Percentiles rank a stretch among this genome's conserved stretches.
Evolutionary conservation across 768 basidiomycete genomes (phyloP).

Genomic region (Panaeolus papilionaceus): DNA sequence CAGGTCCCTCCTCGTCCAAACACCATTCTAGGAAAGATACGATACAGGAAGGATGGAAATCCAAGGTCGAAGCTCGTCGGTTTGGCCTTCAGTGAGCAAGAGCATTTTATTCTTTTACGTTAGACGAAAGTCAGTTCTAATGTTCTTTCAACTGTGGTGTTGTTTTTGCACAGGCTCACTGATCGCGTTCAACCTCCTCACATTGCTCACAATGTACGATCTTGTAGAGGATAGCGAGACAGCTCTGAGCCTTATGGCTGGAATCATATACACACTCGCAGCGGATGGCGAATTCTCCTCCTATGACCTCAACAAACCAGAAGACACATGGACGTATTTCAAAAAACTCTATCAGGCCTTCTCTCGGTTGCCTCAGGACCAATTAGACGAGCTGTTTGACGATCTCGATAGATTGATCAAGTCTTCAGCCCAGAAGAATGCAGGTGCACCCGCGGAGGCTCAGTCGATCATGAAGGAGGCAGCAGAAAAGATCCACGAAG

Average conservation of each 20-base stretch:
- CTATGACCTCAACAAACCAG: constrained; percentile 33
- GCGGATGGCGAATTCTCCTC: constrained; percentile 33
- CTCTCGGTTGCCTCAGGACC: constrained; percentile 24
- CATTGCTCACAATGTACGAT: constrained; percentile 29
- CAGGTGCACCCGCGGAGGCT: constrained; percentile 26
- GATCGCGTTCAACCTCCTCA: constrained; percentile 25
- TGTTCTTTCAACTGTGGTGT: constrained; percentile 20
- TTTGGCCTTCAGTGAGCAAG: constrained; percentile 35
- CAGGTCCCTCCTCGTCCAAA: constrained; percentile 28
- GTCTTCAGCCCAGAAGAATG: constrained; percentile 22
- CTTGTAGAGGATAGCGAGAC: constrained; percentile 35
- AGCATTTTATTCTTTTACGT: constrained; percentile 7
- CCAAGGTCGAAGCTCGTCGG: constrained; percentile 42
- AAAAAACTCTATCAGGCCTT: constrained; percentile 33
- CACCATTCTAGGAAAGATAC: constrained; percentile 34
- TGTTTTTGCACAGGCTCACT: constrained; percentile 25
- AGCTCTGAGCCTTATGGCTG: constrained; percentile 33
- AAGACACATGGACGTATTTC: constrained; percentile 33
- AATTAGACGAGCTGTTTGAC: constrained; percentile 31
- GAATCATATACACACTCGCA: constrained; percentile 38
- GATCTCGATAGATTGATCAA: constrained; percentile 32
- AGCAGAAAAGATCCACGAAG: constrained; percentile 36
- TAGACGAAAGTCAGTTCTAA: neutral
- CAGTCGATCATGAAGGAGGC: constrained; percentile 32
- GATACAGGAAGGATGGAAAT: constrained; percentile 42